Base-by-base conservation (phyloP, 2,329 filamentous ascomycete species). In the Aspergillus aculeatus region DNA sequence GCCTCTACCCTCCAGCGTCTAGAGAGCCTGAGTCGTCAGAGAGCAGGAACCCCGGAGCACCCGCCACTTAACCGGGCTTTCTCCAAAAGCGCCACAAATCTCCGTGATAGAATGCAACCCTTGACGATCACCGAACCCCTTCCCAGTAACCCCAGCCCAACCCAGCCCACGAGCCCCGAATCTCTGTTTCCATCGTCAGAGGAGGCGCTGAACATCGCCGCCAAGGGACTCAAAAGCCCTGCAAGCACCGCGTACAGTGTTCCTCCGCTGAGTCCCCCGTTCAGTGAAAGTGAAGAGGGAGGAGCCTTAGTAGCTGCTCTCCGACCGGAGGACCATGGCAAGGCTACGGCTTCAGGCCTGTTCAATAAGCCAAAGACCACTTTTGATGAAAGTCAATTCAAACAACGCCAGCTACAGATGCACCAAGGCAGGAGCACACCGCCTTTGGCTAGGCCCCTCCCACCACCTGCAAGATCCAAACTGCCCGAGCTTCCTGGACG, bases 301-400 rank as follows among this genome's bases (percentile, higher is more conserved):
- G 77, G 83, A 1, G 73, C 83, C 1, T 81, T 96, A 14, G 76
- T 78, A 14, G 81, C 82, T 47, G 83, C 88, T 9, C 83, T 95
- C 12, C 86, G 91, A 61, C 88, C 90, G 0, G 87, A 87, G 63
- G 93, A 96, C 66, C 81, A 86, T 50, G 91, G 90, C 54, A 96
- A 95, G 71, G 90, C 91, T 5, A 96, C 91, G 0, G 89, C 91
- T 0, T 80, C 87, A 75, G 86, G 86, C 31, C 79, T 86, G 0
- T 89, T 89, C 73, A 89, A 89, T 64, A 92, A 92, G 70, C 90
- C 92, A 1, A 78, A 80, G 2, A 85, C 89, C 54, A 84, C 87
- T 7, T 96, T 95, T 66, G 91, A 96, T 68, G 93, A 97, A 69
- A 86, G 89, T 21, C 90, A 91, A 69, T 97, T 91, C 69, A 85